Evolutionary conservation across 2,329 filamentous ascomycete species (phyloP).

Genomic region (Neofusicoccum sp.): DNA sequence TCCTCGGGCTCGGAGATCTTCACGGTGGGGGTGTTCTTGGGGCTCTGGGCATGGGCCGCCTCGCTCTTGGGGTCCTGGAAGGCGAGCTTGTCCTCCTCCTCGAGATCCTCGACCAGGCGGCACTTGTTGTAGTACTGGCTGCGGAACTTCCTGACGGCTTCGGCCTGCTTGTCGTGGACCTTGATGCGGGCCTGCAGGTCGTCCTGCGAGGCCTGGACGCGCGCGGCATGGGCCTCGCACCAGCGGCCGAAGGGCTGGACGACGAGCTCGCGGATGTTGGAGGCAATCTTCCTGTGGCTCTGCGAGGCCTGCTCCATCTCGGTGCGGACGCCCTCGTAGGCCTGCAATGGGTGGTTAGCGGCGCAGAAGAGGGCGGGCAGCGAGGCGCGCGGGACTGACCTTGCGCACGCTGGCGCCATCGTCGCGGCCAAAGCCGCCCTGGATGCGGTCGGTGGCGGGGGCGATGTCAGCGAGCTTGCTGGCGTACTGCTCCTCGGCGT

Average conservation of each 20-base stretch:
- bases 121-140: conserved; percentile 99
- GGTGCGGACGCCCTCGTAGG: conserved; percentile 86
- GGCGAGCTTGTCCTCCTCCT: conserved; percentile 97
- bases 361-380: neutral
- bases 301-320: conserved; percentile 90
- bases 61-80: conserved; percentile 77
- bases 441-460: conserved; percentile 75
- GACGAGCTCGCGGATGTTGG: conserved; percentile 93
- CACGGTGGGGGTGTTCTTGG: conserved; percentile 72
- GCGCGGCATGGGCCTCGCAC: conserved; percentile 91
- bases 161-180: conserved; percentile 86
- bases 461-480: conserved; percentile 78
- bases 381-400: conserved; percentile 51
- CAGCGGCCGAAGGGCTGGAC: conserved; percentile 91
- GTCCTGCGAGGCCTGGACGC: conserved; percentile 91
- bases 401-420: conserved; percentile 96
- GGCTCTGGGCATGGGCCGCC: conserved; percentile 42
- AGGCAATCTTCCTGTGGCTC: conserved; percentile 92
- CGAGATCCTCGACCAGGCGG: conserved; percentile 88
- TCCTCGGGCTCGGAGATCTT: conserved; percentile 74
- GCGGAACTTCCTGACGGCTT: conserved; percentile 85
- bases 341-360: conserved; percentile 54
- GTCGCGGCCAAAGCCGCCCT: conserved; percentile 81
- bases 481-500: conserved; percentile 89
- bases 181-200: conserved; percentile 90